These are phyloP conservation scores for Clavispora phyllophila DNA, from an alignment of 805 yeast species.

Conservation along the genomic window DNA sequence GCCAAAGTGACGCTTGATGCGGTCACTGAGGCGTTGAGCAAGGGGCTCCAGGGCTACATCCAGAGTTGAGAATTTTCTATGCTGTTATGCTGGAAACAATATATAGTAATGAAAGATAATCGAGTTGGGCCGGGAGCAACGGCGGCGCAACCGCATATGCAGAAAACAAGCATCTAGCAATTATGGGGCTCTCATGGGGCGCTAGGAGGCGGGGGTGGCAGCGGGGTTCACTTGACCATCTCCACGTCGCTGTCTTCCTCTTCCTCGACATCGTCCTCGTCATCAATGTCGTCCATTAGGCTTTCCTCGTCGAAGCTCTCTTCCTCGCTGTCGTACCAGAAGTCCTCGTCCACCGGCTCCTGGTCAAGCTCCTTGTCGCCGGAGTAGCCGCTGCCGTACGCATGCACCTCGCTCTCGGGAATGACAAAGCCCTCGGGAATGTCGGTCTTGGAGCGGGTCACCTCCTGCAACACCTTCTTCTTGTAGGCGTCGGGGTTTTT, in stretches of 20 bases:
- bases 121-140: not conserved
- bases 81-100: not conserved
- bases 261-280: conserved; percentile 50
- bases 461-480: conserved; percentile 73
- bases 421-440: conserved; percentile 82
- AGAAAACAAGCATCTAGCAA: conserved; percentile 1
- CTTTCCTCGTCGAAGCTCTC: conserved; percentile 45
- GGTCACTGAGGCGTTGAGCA: conserved; percentile 22
- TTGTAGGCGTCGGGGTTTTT: conserved; percentile 74
- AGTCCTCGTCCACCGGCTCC: conserved; percentile 71
- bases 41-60: conserved; percentile 32
- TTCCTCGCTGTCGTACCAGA: conserved; percentile 67
- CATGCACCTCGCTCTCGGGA: conserved; percentile 60
- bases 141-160: not conserved
- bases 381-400: conserved; percentile 30
- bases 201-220: not conserved
- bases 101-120: not conserved
- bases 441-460: conserved; percentile 74
- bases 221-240: conserved; percentile 6
- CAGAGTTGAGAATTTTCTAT: conserved; percentile 1
- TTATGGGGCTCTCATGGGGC: not conserved
- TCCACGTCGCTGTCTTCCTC: conserved; percentile 35
- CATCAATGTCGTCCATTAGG: conserved; percentile 43
- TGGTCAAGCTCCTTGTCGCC: conserved; percentile 40
- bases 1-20: conserved; percentile 35